phyloP scores from a whole-genome alignment of 495 filamentous ascomycete genomes.

The Penicillium pulvis region DNA sequence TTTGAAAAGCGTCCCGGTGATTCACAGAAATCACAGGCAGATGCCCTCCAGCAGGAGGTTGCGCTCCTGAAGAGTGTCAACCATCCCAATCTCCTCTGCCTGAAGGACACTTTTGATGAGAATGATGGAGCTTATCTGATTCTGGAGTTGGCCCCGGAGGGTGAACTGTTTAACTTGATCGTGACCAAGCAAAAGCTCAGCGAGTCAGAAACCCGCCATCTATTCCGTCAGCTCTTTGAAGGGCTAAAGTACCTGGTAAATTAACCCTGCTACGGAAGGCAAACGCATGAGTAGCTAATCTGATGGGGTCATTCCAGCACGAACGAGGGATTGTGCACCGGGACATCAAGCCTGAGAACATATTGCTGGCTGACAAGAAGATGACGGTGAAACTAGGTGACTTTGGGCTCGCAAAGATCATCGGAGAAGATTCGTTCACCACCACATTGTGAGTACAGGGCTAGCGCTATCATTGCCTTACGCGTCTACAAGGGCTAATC shows the following conservation, averaged over 20 bases:
- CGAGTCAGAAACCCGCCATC: slow-evolving; percentile 78
- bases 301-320: slow-evolving; percentile 58
- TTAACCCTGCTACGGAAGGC: slow-evolving; percentile 5
- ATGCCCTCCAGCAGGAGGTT: slow-evolving; percentile 91
- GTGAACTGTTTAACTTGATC: slow-evolving; percentile 94
- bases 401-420: slow-evolving; percentile 98
- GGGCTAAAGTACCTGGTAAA: slow-evolving; percentile 92
- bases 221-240: slow-evolving; percentile 91
- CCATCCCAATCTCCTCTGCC: slow-evolving; percentile 91
- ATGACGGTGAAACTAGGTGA: slow-evolving; percentile 91
- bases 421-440: slow-evolving; percentile 97
- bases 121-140: slow-evolving; percentile 88
- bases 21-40: slow-evolving; percentile 81
- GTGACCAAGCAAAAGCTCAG: slow-evolving; percentile 83
- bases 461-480: not conserved
- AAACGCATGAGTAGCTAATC: not conserved
- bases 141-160: slow-evolving; percentile 86
- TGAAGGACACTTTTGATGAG: slow-evolving; percentile 96
- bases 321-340: slow-evolving; percentile 97
- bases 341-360: slow-evolving; percentile 99
- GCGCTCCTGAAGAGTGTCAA: slow-evolving; percentile 94
- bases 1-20: slow-evolving; percentile 80
- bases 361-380: slow-evolving; percentile 81
- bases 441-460: slow-evolving; percentile 71
- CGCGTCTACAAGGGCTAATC: slow-evolving; percentile 11